A percentile compares a stretch with the other conserved stretches of the same genome.
Evolutionary conservation across 176 grass and related monocot genomes (phyloP).

Genomic region (Alopecurus myosuroides): DNA sequence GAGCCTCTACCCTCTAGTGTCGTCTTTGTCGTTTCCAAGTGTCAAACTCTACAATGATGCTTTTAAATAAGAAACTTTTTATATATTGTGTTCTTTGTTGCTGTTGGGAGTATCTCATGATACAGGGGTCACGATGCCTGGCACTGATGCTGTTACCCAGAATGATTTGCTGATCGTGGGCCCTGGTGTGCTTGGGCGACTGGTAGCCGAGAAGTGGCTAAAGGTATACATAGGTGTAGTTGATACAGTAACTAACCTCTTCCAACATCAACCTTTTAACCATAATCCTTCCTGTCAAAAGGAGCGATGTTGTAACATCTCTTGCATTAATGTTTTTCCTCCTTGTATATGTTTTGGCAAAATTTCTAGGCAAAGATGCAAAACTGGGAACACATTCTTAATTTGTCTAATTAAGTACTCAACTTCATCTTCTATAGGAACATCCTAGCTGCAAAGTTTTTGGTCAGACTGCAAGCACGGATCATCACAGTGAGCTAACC

Average conservation of each 20-base stretch:
- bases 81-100: neutral
- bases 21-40: neutral
- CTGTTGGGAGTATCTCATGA: constrained; percentile 27
- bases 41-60: neutral
- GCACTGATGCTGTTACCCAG: constrained; percentile 23
- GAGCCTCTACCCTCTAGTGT: neutral
- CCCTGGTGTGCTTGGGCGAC: constrained; percentile 75
- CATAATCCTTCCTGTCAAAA: neutral
- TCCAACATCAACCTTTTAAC: neutral
- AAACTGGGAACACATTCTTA: neutral
- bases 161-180: no score
- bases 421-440: constrained; percentile 39
- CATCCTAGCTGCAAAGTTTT: constrained; percentile 74
- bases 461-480: no score
- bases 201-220: no score
- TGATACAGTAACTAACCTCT: neutral
- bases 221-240: constrained; percentile 23
- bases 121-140: no score
- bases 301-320: neutral
- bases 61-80: neutral
- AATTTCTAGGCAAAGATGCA: neutral
- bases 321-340: neutral
- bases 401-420: neutral
- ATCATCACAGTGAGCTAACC: constrained; percentile 68
- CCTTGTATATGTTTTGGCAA: neutral